A percentile compares a stretch with the other conserved stretches of the same genome.
phyloP scores from a whole-genome alignment of 306 rosid species.

The Rosa lucieae region DNA sequence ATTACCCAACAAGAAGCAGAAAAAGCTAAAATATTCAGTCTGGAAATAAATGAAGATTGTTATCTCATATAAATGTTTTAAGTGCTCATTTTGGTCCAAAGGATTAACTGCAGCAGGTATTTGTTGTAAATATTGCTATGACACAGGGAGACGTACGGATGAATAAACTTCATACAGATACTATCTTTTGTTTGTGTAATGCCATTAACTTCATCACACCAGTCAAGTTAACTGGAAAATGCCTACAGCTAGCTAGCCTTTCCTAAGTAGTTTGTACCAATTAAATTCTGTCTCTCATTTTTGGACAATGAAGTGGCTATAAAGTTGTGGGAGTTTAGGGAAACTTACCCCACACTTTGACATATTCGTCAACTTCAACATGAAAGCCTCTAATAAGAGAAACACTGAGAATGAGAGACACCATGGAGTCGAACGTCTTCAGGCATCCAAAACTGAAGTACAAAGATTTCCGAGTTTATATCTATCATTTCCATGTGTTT shows the following conservation, averaged over 20 bases:
- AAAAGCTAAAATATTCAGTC: not conserved
- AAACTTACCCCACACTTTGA: not conserved
- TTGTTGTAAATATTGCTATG: not conserved
- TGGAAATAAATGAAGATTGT: not conserved
- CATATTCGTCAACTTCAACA: not conserved
- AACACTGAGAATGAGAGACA: conserved; percentile 2
- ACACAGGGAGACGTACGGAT: not conserved
- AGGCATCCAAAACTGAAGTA: conserved; percentile 21
- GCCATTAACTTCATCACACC: not conserved
- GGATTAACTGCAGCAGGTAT: not conserved
- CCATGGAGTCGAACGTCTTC: conserved; percentile 8
- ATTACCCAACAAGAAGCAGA: not conserved
- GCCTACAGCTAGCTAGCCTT: not conserved
- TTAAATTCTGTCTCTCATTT: not conserved
- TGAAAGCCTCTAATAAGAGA: not conserved
- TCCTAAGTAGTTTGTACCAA: not conserved
- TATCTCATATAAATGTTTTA: not conserved
- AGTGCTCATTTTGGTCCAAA: not conserved
- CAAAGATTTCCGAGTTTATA: not conserved
- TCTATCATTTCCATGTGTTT: not conserved
- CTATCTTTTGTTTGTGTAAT: not conserved
- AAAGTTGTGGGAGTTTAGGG: not conserved
- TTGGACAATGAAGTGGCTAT: not conserved
- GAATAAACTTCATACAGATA: not conserved
- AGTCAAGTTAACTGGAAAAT: not conserved